phyloP scores from a whole-genome alignment of 805 yeast species.

The Debaryomyces prosopidis region DNA sequence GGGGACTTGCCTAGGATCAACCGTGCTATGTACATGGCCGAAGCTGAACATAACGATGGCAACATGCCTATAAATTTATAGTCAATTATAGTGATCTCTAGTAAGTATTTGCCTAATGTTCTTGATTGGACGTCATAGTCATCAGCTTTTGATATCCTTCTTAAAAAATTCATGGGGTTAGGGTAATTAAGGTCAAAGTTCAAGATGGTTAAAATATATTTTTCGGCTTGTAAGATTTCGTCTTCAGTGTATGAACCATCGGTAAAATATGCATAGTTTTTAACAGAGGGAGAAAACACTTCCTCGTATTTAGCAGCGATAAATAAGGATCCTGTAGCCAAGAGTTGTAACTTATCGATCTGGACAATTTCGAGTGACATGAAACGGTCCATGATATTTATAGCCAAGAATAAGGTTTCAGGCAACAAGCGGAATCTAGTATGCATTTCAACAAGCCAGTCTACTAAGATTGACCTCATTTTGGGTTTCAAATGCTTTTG shows the following conservation, averaged over 20 bases:
- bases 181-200: slow-evolving; percentile 80
- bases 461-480: slow-evolving; percentile 85
- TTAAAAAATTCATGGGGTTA: slow-evolving; percentile 84
- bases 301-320: slow-evolving; percentile 95
- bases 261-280: slow-evolving; percentile 83
- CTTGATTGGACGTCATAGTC: slow-evolving; percentile 82
- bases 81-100: slow-evolving; percentile 78
- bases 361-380: slow-evolving; percentile 73
- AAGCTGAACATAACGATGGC: slow-evolving; percentile 83
- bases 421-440: slow-evolving; percentile 78
- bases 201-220: slow-evolving; percentile 68
- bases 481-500: slow-evolving; percentile 72
- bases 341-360: slow-evolving; percentile 76
- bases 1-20: slow-evolving; percentile 62
- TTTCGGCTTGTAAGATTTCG: slow-evolving; percentile 82
- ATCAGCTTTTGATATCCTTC: slow-evolving; percentile 89
- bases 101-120: slow-evolving; percentile 79
- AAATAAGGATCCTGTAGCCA: slow-evolving; percentile 83
- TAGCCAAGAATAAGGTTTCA: slow-evolving; percentile 80
- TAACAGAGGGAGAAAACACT: slow-evolving; percentile 81
- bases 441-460: slow-evolving; percentile 92
- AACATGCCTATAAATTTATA: slow-evolving; percentile 68
- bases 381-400: slow-evolving; percentile 85
- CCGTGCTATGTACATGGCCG: slow-evolving; percentile 83
- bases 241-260: slow-evolving; percentile 82